A percentile compares a stretch with the other conserved stretches of the same genome.
These are phyloP conservation scores for Camellia lanceoleosa DNA, from an alignment of 148 eudicot species.

Conservation along the genomic window DNA sequence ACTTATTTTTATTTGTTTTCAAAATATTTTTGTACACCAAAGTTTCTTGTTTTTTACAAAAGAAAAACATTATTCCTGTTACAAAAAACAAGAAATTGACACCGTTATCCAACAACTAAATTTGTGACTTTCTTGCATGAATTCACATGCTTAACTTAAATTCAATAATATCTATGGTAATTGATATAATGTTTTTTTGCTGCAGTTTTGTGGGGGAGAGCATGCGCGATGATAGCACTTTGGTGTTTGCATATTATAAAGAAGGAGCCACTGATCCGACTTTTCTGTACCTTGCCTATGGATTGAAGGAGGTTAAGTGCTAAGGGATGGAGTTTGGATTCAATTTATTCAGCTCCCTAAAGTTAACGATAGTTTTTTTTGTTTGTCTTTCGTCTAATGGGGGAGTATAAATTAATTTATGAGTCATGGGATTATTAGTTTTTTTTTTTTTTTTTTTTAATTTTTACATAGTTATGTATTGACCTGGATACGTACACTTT, in stretches of 20 bases:
- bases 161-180: background rate
- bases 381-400: no score
- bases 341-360: background rate
- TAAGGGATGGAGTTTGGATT: conserved; percentile 2
- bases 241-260: conserved; percentile 51
- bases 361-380: background rate
- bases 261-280: conserved; percentile 57
- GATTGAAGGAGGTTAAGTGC: conserved; percentile 52
- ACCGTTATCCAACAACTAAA: background rate
- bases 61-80: no score
- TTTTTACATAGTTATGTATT: background rate
- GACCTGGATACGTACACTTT: background rate
- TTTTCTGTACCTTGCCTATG: conserved; percentile 47
- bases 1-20: no score
- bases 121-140: background rate
- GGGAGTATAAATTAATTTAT: no score
- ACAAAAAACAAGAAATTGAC: no score
- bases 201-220: conserved; percentile 57
- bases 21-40: no score
- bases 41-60: no score
- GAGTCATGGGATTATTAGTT: no score
- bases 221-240: conserved; percentile 36
- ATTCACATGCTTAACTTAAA: background rate
- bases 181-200: background rate
- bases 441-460: no score